Evolutionary conservation across 2,329 filamentous ascomycete genomes (phyloP).

Genomic region (Fusarium illudens): DNA sequence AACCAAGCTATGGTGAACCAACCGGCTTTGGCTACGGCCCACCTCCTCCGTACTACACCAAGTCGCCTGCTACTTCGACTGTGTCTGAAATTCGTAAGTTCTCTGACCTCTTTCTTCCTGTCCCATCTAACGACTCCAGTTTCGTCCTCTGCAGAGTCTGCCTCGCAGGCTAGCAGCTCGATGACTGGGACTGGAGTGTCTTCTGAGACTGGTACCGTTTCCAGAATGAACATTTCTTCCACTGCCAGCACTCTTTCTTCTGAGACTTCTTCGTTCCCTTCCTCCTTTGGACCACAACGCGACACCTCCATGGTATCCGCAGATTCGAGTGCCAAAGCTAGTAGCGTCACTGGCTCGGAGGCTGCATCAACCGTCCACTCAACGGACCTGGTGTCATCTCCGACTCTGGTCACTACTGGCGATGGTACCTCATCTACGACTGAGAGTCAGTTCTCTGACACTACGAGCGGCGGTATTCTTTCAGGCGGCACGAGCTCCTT

Average conservation of each 20-base stretch:
- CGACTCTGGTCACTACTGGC: neutral
- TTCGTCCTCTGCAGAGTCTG: neutral
- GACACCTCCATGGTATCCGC: conserved; percentile 11
- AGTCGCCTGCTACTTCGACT: neutral
- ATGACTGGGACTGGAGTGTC: neutral
- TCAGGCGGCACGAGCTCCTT: conserved; percentile 2
- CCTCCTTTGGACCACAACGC: conserved; percentile 3
- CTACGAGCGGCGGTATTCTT: neutral
- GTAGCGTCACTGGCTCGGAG: conserved; percentile 20
- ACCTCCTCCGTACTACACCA: conserved; percentile 39
- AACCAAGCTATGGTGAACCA: conserved; percentile 11
- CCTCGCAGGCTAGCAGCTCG: neutral
- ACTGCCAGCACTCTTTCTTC: neutral
- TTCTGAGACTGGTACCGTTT: neutral
- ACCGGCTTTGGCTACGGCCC: conserved; percentile 29
- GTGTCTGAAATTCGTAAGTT: conserved; percentile 23
- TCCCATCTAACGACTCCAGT: conserved; percentile 24
- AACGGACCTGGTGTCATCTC: conserved; percentile 6
- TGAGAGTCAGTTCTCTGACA: neutral
- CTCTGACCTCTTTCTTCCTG: too few species aligned
- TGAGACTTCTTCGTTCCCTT: neutral
- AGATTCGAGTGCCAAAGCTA: conserved; percentile 32
- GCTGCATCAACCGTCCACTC: conserved; percentile 1
- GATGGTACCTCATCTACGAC: neutral
- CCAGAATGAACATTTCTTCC: neutral